phyloP scores from a whole-genome alignment of 495 filamentous ascomycete genomes.

The Cercophora newfieldiana region DNA sequence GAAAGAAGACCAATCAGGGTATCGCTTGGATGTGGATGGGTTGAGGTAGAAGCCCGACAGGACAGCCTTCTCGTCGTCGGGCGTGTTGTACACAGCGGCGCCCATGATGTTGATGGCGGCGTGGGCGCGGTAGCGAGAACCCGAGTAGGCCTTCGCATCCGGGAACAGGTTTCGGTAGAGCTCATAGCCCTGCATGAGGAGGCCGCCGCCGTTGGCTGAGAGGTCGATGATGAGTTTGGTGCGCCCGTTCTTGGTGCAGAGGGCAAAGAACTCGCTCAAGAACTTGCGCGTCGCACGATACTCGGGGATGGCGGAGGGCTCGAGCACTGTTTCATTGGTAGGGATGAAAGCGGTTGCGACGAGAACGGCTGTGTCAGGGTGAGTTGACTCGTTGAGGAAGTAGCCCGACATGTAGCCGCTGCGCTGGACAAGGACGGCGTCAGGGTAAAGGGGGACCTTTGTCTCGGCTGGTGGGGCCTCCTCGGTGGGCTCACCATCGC shows the following conservation, averaged over 20 bases:
- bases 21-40: conserved; percentile 15
- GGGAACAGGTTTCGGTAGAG: conserved; percentile 40
- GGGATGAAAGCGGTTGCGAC: conserved; percentile 19
- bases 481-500: conserved; percentile 2
- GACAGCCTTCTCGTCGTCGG: not conserved
- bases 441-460: not conserved
- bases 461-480: conserved; percentile 4
- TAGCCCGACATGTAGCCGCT: conserved; percentile 33
- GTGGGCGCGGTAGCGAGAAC: conserved; percentile 45
- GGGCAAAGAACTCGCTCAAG: not conserved
- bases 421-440: not conserved
- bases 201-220: conserved; percentile 50
- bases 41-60: conserved; percentile 20
- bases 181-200: conserved; percentile 41
- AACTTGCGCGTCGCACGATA: not conserved
- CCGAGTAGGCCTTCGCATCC: conserved; percentile 36
- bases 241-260: conserved; percentile 2
- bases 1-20: conserved; percentile 7
- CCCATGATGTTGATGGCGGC: conserved; percentile 47
- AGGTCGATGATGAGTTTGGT: conserved; percentile 51
- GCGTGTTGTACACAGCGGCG: not conserved
- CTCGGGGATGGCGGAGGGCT: conserved; percentile 13
- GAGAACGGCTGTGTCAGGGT: conserved; percentile 35
- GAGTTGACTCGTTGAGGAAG: conserved; percentile 34
- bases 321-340: not conserved